These are phyloP conservation scores for Saturnispora ahearnii DNA, from an alignment of 805 yeast genomes.

Conservation along the genomic window DNA sequence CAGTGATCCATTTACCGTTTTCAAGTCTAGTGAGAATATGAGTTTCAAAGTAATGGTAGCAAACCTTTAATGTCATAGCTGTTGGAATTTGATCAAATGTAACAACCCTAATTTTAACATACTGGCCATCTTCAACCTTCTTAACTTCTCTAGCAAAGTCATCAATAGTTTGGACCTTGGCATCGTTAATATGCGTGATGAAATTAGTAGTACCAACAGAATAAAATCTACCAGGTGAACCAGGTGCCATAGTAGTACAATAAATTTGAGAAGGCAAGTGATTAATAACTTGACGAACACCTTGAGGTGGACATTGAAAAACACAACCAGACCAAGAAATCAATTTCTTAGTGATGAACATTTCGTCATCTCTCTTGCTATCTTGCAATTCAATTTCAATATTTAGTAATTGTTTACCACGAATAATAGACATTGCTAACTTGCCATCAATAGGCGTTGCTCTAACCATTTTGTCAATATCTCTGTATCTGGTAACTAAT, in stretches of 20 bases:
- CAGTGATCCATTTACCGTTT: conserved; percentile 43
- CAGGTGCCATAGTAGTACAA: conserved; percentile 61
- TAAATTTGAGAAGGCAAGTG: conserved; percentile 78
- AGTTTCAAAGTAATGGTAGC: conserved; percentile 82
- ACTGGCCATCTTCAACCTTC: conserved; percentile 66
- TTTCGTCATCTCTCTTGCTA: conserved; percentile 31
- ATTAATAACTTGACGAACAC: conserved; percentile 76
- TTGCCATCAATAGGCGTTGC: conserved; percentile 13
- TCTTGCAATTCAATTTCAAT: conserved; percentile 57
- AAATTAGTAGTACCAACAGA: conserved; percentile 72
- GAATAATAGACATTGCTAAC: conserved; percentile 54
- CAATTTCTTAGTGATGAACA: conserved; percentile 51
- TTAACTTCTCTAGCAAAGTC: conserved; percentile 60
- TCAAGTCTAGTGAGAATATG: conserved; percentile 44
- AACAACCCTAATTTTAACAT: conserved; percentile 71
- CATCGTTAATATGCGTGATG: conserved; percentile 82
- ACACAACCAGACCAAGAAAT: conserved; percentile 80
- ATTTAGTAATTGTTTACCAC: conserved; percentile 58
- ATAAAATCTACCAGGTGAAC: conserved; percentile 82
- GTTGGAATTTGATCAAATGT: conserved; percentile 81
- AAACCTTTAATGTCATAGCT: conserved; percentile 78
- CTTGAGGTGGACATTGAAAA: conserved; percentile 85
- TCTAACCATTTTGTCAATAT: conserved; percentile 40
- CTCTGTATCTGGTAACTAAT: conserved; percentile 58
- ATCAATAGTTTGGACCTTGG: conserved; percentile 59